Conservation (phyloP, 768 basidiomycete species). For the Mycena maculata region DNA sequence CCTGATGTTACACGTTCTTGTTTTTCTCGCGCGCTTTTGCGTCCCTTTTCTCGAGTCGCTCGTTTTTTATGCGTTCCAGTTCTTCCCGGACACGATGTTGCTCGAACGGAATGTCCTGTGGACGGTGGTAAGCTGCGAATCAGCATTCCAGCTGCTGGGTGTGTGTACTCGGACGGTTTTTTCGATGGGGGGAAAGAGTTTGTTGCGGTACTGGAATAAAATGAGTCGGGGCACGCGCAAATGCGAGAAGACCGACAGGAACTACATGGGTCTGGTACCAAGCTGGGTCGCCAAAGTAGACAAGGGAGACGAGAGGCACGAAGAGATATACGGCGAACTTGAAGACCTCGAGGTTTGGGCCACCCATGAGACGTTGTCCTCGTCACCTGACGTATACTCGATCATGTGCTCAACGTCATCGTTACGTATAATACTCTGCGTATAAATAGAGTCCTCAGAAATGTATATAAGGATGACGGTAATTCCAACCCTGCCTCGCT, state of each 20-base stretch:
- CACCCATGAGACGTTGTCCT: conserved; percentile 58
- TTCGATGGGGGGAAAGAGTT: conserved; percentile 73
- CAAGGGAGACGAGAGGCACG: conserved; percentile 81
- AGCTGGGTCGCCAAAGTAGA: conserved; percentile 89
- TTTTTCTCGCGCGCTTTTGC: conserved; percentile 17
- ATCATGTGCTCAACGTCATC: not conserved
- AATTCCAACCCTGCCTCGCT: conserved; percentile 15
- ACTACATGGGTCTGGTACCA: conserved; percentile 86
- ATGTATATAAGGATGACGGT: conserved; percentile 8
- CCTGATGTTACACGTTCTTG: conserved; percentile 4
- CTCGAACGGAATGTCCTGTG: conserved; percentile 73
- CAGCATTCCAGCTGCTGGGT: not conserved
- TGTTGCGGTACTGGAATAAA: conserved; percentile 71
- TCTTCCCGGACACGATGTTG: conserved; percentile 74
- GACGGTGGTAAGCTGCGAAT: not conserved
- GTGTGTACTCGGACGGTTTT: conserved; percentile 60
- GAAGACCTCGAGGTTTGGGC: conserved; percentile 89
- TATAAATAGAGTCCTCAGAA: not conserved
- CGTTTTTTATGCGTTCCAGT: conserved; percentile 76
- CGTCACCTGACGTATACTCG: too few relatives aligned
- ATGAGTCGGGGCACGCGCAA: not conserved
- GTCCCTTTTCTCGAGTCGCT: conserved; percentile 46
- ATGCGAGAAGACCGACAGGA: conserved; percentile 59
- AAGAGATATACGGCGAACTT: conserved; percentile 91
- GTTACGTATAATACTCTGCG: too few relatives aligned